Percentiles rank a stretch among this genome's conserved stretches.
phyloP scores from a whole-genome alignment of 2,329 filamentous ascomycete species.

The Dothiorella sarmentorum region DNA sequence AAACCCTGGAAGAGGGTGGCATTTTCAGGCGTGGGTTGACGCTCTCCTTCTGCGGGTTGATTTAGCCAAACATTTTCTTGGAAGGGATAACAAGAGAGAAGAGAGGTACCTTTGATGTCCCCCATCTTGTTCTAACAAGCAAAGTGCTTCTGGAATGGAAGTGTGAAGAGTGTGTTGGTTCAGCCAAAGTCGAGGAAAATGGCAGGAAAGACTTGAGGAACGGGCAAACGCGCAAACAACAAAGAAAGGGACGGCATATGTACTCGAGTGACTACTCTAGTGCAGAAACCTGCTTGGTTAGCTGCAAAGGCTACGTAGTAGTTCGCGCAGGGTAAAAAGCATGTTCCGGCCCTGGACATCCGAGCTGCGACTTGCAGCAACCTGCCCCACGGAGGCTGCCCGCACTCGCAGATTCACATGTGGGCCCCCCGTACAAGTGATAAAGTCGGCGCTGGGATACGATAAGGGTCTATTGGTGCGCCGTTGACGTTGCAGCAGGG shows the following conservation, averaged over 20 bases:
- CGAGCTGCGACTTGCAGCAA: not conserved
- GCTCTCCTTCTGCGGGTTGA: not conserved
- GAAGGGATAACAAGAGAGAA: too few relatives aligned
- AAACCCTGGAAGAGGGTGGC: slow-evolving; percentile 63
- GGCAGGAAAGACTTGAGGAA: too few relatives aligned
- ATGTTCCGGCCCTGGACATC: not conserved
- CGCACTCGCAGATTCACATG: not conserved
- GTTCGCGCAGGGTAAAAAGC: not conserved
- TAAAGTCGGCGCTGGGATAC: too few relatives aligned
- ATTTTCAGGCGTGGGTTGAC: slow-evolving; percentile 14
- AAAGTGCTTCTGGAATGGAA: not conserved
- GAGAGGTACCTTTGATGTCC: not conserved
- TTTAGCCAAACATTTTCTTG: not conserved
- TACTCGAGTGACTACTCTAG: not conserved
- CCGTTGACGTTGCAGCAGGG: slow-evolving; percentile 3
- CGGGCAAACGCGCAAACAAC: not conserved
- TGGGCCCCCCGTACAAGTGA: too few relatives aligned
- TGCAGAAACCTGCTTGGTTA: not conserved
- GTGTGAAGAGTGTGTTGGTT: not conserved
- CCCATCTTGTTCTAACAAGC: not conserved
- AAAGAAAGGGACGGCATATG: not conserved
- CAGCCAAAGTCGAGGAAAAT: too few relatives aligned
- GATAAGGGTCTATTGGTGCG: not conserved
- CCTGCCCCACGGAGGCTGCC: not conserved
- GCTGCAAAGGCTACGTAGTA: slow-evolving; percentile 7